A percentile compares a stretch with the other conserved stretches of the same genome.
phyloP scores from a whole-genome alignment of 805 yeast genomes.

The Cyberlindnera petersonii region DNA sequence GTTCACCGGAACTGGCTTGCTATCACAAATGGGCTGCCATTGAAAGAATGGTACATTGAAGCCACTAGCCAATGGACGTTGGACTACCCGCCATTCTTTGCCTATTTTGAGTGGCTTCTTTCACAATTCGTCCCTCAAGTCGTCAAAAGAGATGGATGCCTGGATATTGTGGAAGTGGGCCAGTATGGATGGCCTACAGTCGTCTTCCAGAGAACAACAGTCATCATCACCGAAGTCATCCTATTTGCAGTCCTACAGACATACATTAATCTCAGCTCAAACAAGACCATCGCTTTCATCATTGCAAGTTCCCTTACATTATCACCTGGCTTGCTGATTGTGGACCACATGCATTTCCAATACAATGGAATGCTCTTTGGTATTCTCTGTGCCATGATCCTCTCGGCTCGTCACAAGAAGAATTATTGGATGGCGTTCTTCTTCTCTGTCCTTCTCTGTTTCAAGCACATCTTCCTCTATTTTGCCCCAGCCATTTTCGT shows the following conservation, averaged over 20 bases:
- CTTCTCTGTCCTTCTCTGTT: constrained; percentile 78
- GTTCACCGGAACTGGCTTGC: constrained; percentile 98
- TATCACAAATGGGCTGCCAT: constrained; percentile 71
- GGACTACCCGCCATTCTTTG: constrained; percentile 97
- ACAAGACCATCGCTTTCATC: constrained; percentile 51
- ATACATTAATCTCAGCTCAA: constrained; percentile 50
- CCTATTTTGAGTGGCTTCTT: constrained; percentile 85
- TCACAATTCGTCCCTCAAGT: constrained; percentile 63
- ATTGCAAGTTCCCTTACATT: constrained; percentile 77
- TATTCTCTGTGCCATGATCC: constrained; percentile 66
- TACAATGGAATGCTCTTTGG: constrained; percentile 95
- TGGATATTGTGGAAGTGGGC: constrained; percentile 64
- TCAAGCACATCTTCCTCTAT: constrained; percentile 90
- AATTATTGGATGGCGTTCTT: constrained; percentile 59
- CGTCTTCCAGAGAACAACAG: constrained; percentile 77
- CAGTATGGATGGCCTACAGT: constrained; percentile 74
- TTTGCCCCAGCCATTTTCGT: constrained; percentile 92
- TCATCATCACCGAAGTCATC: constrained; percentile 69
- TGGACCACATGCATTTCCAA: constrained; percentile 96
- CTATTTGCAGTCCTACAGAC: constrained; percentile 69
- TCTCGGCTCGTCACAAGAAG: constrained; percentile 58
- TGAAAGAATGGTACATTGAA: constrained; percentile 80
- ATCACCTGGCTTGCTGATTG: constrained; percentile 85
- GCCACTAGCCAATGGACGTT: constrained; percentile 83
- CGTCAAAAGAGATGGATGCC: constrained; percentile 72